A percentile compares a stretch with the other conserved stretches of the same genome.
phyloP scores from a whole-genome alignment of 441 rosid species.

The Pelargonium citronellum region DNA sequence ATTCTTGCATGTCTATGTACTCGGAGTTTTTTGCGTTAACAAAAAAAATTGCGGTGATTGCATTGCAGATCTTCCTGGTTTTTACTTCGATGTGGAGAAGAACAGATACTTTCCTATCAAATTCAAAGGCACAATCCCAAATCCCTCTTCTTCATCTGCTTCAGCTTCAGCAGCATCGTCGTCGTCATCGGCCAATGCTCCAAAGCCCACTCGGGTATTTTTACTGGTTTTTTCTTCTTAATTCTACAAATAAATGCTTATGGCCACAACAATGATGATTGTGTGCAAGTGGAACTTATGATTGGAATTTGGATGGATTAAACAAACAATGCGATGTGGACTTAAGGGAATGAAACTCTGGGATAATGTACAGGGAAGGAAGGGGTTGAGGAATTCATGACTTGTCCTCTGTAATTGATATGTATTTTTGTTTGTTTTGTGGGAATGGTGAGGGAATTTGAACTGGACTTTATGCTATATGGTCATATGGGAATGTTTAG shows the following conservation, averaged over 20 bases:
- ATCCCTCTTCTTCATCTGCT: neutral
- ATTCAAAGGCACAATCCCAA: conserved; percentile 3
- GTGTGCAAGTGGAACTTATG: conserved; percentile 1
- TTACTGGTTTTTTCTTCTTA: no score
- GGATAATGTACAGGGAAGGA: neutral
- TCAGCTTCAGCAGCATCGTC: neutral
- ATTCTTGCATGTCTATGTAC: neutral
- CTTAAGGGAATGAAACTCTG: neutral
- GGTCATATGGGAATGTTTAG: no score
- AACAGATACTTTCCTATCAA: conserved; percentile 4
- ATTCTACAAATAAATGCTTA: no score
- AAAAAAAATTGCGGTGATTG: neutral
- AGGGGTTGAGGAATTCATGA: neutral
- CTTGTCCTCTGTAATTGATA: no score
- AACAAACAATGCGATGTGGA: conserved; percentile 1
- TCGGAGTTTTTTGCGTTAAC: no score
- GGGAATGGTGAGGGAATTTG: no score
- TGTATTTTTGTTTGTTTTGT: no score
- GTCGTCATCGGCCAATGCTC: neutral
- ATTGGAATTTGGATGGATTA: neutral
- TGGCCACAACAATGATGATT: neutral
- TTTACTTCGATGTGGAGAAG: conserved; percentile 4
- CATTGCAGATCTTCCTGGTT: conserved; percentile 2
- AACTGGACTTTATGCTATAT: no score
- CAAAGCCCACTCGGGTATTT: neutral